Base-by-base conservation (phyloP, 768 basidiomycete genomes). In the Amanita subjunquillea region DNA sequence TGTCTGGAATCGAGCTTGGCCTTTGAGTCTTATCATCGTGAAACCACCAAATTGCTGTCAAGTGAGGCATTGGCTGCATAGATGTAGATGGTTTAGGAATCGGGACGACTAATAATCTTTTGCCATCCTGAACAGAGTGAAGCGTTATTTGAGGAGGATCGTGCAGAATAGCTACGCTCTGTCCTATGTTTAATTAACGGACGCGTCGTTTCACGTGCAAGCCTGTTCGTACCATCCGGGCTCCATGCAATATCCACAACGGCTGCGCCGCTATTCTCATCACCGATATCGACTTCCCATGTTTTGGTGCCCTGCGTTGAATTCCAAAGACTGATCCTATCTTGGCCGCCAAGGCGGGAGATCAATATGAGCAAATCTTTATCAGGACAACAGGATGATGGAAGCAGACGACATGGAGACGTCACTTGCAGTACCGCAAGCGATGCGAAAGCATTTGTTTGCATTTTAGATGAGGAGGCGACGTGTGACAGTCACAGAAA, bases 71-170 rank as follows among this genome's bases (percentile, higher is more conserved):
- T 23, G 54, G 54, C 50, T 55, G 51, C 51, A 38, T 40, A 30
- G 57, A 55, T 50, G 50, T 57, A 53, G 59, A 48, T 17, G 56
- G 54, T 13, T 55, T 45, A 37, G 62, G 58, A 40, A 81, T 59
- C 20, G 71, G 67, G 39, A 85, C 61, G 15, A 67, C 68, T 27
- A 76, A 73, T 54, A 79, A 72, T 56, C 78, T 69, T 41, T 66
- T 73, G 6, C 90, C 90, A 63, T 91, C 82, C 66, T 91, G 87
- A 22, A 91, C 69, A 9, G 89, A 91, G 63, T 87, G 86, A 23
- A 91, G 65, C 9, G 79, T 81, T 29, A 91, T 64, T 23, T 75
- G 72, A 38, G 82, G 77, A 39, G 86, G 87, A 56, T 87, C 72
- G 53, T 83, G 83, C 27, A 80, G 74, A 15, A 88, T 75, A 15